Conservation (phyloP, 1,284 basidiomycete species). For the Termitomyces sp. region DNA sequence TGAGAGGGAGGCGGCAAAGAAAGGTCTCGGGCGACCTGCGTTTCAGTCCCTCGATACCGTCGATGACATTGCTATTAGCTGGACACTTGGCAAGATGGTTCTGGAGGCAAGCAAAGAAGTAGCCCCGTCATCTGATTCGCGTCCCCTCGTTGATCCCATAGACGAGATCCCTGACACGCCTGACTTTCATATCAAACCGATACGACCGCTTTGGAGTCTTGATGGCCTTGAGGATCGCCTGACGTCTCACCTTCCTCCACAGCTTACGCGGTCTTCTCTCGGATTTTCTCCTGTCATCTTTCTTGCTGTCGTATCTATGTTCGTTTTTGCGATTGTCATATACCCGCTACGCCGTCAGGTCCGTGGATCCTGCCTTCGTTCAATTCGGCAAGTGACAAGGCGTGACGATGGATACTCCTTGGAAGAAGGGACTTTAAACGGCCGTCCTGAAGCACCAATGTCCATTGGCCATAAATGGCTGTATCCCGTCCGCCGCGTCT, state of each 20-base stretch:
- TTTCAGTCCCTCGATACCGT: conserved; percentile 94
- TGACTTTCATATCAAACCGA: conserved; percentile 51
- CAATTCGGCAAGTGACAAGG: conserved; percentile 33
- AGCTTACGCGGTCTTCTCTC: conserved; percentile 53
- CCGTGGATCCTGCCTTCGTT: conserved; percentile 42
- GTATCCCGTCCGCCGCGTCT: conserved; percentile 34
- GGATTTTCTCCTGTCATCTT: conserved; percentile 66
- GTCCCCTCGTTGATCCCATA: conserved; percentile 64
- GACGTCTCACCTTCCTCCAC: conserved; percentile 56
- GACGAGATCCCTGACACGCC: conserved; percentile 50
- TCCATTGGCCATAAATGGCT: conserved; percentile 29
- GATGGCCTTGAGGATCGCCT: conserved; percentile 57
- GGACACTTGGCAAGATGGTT: conserved; percentile 98
- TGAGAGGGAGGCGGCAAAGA: conserved; percentile 67
- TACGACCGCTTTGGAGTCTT: conserved; percentile 56
- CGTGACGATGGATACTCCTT: conserved; percentile 45
- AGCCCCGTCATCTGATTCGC: conserved; percentile 40
- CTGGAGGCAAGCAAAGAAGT: conserved; percentile 90
- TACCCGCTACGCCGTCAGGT: conserved; percentile 56
- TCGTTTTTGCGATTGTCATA: conserved; percentile 36
- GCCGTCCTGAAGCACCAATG: conserved; percentile 25
- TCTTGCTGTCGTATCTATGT: conserved; percentile 44
- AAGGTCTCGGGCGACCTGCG: conserved; percentile 72
- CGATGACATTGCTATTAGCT: conserved; percentile 89
- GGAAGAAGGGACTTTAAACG: conserved; percentile 51